Evolutionary conservation across 192 early-diverging fungal genomes (phyloP).

Genomic region (Rhizoclosmatium globosum): DNA sequence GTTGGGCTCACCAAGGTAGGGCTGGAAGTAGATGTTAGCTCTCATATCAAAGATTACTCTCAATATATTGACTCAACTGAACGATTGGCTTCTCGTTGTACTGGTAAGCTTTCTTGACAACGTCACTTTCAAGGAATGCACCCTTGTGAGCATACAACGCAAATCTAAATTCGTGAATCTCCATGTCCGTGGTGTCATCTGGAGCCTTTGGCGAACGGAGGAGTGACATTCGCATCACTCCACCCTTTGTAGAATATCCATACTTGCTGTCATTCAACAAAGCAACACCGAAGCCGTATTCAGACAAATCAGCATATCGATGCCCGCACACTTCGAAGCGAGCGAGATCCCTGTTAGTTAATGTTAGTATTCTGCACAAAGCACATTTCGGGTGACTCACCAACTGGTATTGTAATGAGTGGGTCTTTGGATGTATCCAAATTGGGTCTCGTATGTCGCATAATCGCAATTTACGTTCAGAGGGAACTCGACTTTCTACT

Average conservation of each 20-base stretch:
- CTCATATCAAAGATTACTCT: slow-evolving; percentile 40
- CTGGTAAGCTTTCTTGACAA: slow-evolving; percentile 87
- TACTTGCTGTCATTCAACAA: slow-evolving; percentile 97
- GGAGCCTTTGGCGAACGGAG: slow-evolving; percentile 85
- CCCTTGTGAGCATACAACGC: slow-evolving; percentile 90
- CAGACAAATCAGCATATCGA: slow-evolving; percentile 96
- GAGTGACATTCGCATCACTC: slow-evolving; percentile 83
- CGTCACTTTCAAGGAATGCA: slow-evolving; percentile 80
- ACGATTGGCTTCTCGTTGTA: slow-evolving; percentile 85
- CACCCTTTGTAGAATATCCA: slow-evolving; percentile 85
- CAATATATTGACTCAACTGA: slow-evolving; percentile 46
- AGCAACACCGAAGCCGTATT: slow-evolving; percentile 94
- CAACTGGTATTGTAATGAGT: slow-evolving; percentile 97
- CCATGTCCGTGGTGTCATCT: slow-evolving; percentile 9
- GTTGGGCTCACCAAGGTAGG: slow-evolving; percentile 45
- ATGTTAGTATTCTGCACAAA: too few relatives aligned
- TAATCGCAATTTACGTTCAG: slow-evolving; percentile 83
- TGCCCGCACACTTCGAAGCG: slow-evolving; percentile 98
- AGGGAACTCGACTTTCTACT: slow-evolving; percentile 87
- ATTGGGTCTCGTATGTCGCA: slow-evolving; percentile 96
- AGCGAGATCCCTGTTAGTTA: slow-evolving; percentile 85
- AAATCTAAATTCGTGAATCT: slow-evolving; percentile 85
- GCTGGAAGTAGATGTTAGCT: neutral
- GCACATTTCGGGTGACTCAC: too few relatives aligned
- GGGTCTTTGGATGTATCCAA: slow-evolving; percentile 88